phyloP scores from a whole-genome alignment of 2,329 filamentous ascomycete species.

The Nectriaceae sp. region DNA sequence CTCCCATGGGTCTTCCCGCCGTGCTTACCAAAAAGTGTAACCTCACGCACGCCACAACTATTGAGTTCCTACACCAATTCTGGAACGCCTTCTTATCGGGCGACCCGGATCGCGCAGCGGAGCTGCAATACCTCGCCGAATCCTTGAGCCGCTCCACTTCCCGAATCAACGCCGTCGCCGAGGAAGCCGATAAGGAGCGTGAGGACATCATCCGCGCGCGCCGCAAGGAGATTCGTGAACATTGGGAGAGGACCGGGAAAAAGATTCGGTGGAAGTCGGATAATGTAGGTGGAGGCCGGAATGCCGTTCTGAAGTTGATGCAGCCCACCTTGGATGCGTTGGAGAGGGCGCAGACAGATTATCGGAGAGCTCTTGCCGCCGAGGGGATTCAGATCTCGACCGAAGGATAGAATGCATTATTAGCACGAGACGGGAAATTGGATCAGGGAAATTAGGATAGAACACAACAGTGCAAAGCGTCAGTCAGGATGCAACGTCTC shows the following conservation, averaged over 20 bases:
- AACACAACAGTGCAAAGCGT: neutral
- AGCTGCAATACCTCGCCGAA: constrained; percentile 80
- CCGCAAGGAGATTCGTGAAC: constrained; percentile 70
- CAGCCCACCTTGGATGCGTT: constrained; percentile 73
- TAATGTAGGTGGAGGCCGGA: constrained; percentile 71
- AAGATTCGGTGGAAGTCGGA: constrained; percentile 70
- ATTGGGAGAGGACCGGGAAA: constrained; percentile 72
- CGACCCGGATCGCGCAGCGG: constrained; percentile 75
- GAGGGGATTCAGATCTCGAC: constrained; percentile 54
- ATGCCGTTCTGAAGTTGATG: constrained; percentile 75
- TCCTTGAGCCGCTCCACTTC: constrained; percentile 76
- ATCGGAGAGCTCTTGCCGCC: constrained; percentile 69
- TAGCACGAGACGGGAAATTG: neutral
- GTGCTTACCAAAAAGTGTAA: constrained; percentile 60
- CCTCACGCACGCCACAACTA: constrained; percentile 85
- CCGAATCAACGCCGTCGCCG: constrained; percentile 78
- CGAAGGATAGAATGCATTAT: constrained; percentile 33
- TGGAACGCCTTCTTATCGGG: constrained; percentile 92
- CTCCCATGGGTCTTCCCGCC: constrained; percentile 55
- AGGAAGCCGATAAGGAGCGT: constrained; percentile 76
- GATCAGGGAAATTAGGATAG: neutral
- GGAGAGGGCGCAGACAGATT: constrained; percentile 69
- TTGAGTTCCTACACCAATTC: constrained; percentile 97
- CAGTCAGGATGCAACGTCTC: neutral
- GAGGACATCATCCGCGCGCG: constrained; percentile 65